Evolutionary conservation across 192 early-diverging fungal species (phyloP).

Genomic region (Coemansia guatemalensis): DNA sequence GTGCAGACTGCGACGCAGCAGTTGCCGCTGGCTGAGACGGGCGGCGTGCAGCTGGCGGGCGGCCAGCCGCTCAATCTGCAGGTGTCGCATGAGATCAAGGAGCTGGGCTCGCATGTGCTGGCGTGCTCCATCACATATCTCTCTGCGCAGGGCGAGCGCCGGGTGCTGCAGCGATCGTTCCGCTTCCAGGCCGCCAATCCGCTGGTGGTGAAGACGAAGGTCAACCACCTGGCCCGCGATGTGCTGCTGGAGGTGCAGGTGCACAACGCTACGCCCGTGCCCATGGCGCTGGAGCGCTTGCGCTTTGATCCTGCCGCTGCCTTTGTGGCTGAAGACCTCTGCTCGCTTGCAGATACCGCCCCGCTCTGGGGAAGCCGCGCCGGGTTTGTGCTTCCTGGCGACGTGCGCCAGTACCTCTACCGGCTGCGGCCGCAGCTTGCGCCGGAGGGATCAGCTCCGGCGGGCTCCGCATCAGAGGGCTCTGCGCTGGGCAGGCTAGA

Average conservation of each 20-base stretch:
- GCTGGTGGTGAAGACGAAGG: constrained; percentile 93
- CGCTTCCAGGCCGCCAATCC: constrained; percentile 97
- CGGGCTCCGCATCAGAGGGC: constrained; percentile 57
- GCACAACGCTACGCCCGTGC: constrained; percentile 75
- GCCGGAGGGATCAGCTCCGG: constrained; percentile 44
- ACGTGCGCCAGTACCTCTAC: constrained; percentile 91
- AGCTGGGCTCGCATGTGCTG: constrained; percentile 89
- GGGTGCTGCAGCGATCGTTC: constrained; percentile 86
- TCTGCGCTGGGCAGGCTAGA: constrained; percentile 90
- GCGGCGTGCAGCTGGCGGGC: constrained; percentile 57
- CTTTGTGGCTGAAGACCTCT: constrained; percentile 60
- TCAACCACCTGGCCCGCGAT: constrained; percentile 69
- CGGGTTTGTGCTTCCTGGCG: constrained; percentile 61
- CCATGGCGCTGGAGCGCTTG: constrained; percentile 88
- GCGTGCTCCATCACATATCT: constrained; percentile 85
- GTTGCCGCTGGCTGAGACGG: constrained; percentile 70
- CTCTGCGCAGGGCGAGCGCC: constrained; percentile 64
- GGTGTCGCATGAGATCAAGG: constrained; percentile 92
- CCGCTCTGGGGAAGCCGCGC: constrained; percentile 30
- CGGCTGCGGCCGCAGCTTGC: constrained; percentile 67
- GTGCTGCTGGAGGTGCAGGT: constrained; percentile 93
- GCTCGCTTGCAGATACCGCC: constrained; percentile 5
- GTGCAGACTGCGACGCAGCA: constrained; percentile 86
- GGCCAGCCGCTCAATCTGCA: constrained; percentile 72
- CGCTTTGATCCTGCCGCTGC: constrained; percentile 77